These are phyloP conservation scores for Cymbidium sinense DNA, from an alignment of 106 monocot genomes.

Conservation along the genomic window DNA sequence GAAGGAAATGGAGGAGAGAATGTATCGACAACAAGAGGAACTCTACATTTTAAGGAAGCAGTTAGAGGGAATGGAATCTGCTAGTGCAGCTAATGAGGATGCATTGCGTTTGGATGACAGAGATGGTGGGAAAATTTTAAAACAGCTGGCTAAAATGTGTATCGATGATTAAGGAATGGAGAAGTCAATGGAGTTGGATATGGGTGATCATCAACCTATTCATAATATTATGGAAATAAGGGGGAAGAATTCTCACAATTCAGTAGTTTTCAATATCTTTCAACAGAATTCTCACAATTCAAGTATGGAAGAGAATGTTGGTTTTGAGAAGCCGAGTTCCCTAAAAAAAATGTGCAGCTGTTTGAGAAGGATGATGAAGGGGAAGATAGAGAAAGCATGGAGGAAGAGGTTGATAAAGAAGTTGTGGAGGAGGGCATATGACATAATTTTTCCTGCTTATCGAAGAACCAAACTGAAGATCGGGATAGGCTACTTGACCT, in stretches of 20 bases:
- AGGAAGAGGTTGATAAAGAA: conserved; percentile 61
- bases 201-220: conserved; percentile 68
- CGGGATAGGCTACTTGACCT: neutral
- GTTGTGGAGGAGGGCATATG: conserved; percentile 37
- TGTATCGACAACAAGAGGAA: conserved; percentile 57
- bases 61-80: conserved; percentile 36
- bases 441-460: neutral
- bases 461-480: conserved; percentile 1
- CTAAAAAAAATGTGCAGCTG: conserved; percentile 48
- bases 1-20: conserved; percentile 63
- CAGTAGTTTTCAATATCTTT: neutral
- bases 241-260: conserved; percentile 3
- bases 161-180: conserved; percentile 59
- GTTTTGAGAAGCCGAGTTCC: conserved; percentile 11
- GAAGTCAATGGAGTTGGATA: conserved; percentile 87
- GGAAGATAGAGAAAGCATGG: conserved; percentile 36
- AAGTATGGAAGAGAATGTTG: conserved; percentile 12
- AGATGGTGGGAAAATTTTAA: conserved; percentile 38
- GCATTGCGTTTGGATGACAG: conserved; percentile 14
- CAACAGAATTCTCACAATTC: conserved; percentile 1
- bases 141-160: conserved; percentile 37
- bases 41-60: conserved; percentile 33
- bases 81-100: conserved; percentile 18
- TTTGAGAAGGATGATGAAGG: conserved; percentile 65
- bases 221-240: conserved; percentile 69